Conservation (phyloP, 148 eudicot species). For the Pharnaceum exiguum region DNA sequence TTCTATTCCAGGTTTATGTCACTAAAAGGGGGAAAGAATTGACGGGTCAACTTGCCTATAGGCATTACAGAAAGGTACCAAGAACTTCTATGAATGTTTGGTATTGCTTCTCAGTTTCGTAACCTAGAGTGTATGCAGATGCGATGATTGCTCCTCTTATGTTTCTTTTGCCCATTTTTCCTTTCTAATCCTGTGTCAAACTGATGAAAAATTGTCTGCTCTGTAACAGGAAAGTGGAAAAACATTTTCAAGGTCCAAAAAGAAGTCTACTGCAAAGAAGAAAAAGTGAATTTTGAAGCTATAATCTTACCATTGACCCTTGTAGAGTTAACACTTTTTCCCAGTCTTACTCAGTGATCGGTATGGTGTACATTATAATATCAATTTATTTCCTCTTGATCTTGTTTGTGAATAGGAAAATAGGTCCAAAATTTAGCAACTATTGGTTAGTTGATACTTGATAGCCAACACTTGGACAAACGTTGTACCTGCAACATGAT, state of each 20-base stretch:
- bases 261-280: constrained; percentile 36
- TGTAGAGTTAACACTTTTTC: too few species aligned
- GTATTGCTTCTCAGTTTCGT: background rate
- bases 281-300: too few species aligned
- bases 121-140: background rate
- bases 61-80: constrained; percentile 64
- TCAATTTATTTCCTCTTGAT: too few species aligned
- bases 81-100: background rate
- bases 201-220: constrained; percentile 4
- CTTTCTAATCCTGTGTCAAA: too few species aligned
- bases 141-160: background rate
- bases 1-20: constrained; percentile 74
- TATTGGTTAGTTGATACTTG: too few species aligned
- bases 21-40: constrained; percentile 64
- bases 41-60: constrained; percentile 74
- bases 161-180: background rate
- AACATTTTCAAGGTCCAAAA: constrained; percentile 41
- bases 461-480: too few species aligned
- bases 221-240: constrained; percentile 68
- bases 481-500: too few species aligned
- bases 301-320: too few species aligned
- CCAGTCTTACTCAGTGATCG: too few species aligned
- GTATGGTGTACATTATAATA: too few species aligned
- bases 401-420: too few species aligned
- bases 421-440: too few species aligned